Evolutionary conservation across 495 filamentous ascomycete species (phyloP), one percentile per base, ranked within the genome.

Genomic region (Neurospora sp.): DNA sequence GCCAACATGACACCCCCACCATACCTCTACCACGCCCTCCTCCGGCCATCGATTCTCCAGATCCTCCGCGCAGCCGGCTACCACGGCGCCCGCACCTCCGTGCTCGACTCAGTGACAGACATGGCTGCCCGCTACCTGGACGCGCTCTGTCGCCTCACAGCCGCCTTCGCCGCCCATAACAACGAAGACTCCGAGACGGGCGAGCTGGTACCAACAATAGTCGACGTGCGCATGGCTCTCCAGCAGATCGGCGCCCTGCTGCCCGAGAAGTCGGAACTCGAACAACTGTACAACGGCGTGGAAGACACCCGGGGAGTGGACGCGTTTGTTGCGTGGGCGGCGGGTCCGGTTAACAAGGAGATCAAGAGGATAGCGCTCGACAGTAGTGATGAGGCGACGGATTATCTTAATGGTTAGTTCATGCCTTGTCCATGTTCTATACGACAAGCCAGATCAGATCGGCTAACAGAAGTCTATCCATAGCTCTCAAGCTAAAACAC

Each of bases 61-160:
- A 94, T 96, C 78, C 88, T 97, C 39, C 92, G 94, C 77, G 93
- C 93, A 39, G 88, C 92, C 39, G 94, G 94, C 82, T 97, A 94
- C 81, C 91, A 94, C 76, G 82, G 89, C 8, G 91, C 92, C 4
- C 88, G 88, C 37, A 89, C 91, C 5, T 90, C 90, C 1, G 93
- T 94, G 21, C 82, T 96, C 19, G 94, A 97, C 81, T 87, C 92
- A 17, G 76, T 97, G 11, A 88, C 91, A 24, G 92, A 96, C 77
- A 83, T 97, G 9, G 88, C 92, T 0, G 89, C 88, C 3, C 89
- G 90, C 73, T 94, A 97, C 82, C 79, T 97, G 39, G 83, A 88
- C 73, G 83, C 90, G 17, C 90, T 97, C 34, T 89, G 90, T 37
- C 82, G 85, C 21, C 82, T 87, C 8, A 90, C 93, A 0, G 89